Evolutionary conservation across 1,284 basidiomycete species (phyloP), one percentile per base, ranked within the genome.

Genomic region (Cryptococcus jaspeensis): DNA sequence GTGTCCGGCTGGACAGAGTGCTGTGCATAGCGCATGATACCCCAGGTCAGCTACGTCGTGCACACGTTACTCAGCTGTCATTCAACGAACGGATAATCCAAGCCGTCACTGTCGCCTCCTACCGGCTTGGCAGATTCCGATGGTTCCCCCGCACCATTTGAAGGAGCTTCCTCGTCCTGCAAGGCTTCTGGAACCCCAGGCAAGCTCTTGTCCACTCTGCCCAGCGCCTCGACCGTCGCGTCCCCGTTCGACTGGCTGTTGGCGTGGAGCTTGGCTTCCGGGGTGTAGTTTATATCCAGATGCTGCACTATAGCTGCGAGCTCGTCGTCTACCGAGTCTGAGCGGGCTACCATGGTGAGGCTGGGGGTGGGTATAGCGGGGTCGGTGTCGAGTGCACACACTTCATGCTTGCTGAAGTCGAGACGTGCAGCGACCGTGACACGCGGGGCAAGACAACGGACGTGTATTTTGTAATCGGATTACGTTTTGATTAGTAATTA

Each of bases 1-100:
- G 60, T 8, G 66, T 55, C 16, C 46, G 51, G 39, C 47, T 52
- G 18, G 50, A 37, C 35, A 56, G 44, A 4, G 44, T 35, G 36
- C 56, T 59, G 36, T 9, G 13, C 40, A 5, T 39, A 36, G 16
- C 25, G 20, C 13, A 13, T 9, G 5, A 32, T 32, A 32, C 28
- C n/a, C n/a, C 9, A 9, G 28, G 28, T 32, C 9, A 32, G 28
- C 9, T 9, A n/a, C n/a, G n/a, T 32, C 28, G 28, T 32, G 28
- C 28, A 32, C 28, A 9, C 28, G 28, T 32, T 4, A 4, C 9
- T 4, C 28, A 5, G 28, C 28, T 32, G 28, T 32, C 5, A 9
- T 32, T 32, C 28, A 32, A 32, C 28, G 28, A 5, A 32, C 28
- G 28, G 5, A 32, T 32, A 32, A 9, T 32, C 28, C 28, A 5